Percentiles rank a stretch among this genome's conserved stretches.
phyloP scores from a whole-genome alignment of 352 stramenopile species.

The Globisporangium spinosum region DNA sequence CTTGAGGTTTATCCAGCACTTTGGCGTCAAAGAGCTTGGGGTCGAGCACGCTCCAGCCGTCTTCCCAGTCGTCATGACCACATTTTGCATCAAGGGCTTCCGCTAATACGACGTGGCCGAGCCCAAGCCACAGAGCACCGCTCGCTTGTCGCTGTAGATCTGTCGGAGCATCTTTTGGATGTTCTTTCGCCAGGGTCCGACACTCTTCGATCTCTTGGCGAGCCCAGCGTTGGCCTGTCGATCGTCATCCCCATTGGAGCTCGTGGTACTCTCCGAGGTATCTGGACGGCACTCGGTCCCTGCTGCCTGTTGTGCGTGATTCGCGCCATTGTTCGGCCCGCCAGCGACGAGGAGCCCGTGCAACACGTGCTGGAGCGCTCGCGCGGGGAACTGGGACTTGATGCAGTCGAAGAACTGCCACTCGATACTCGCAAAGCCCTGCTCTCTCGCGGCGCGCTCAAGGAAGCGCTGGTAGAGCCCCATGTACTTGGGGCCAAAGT shows the following conservation, averaged over 20 bases:
- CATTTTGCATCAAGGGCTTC: constrained; percentile 21
- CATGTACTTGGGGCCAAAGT: constrained; percentile 39
- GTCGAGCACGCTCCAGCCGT: constrained; percentile 25
- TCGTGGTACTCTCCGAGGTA: constrained; percentile 8
- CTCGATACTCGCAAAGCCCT: constrained; percentile 23
- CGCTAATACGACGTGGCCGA: constrained; percentile 31
- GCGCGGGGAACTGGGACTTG: constrained; percentile 31
- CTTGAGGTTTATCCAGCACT: neutral
- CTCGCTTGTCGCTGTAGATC: constrained; percentile 24
- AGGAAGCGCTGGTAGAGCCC: constrained; percentile 38
- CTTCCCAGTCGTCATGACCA: constrained; percentile 18
- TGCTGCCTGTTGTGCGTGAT: neutral
- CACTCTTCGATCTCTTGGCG: neutral
- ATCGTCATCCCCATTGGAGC: neutral
- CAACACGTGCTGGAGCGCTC: constrained; percentile 23
- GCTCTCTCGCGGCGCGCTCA: constrained; percentile 24
- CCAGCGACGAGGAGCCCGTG: constrained; percentile 35
- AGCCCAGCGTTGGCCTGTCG: neutral
- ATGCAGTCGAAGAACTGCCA: constrained; percentile 40
- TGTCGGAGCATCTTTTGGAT: constrained; percentile 27
- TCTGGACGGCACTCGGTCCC: neutral
- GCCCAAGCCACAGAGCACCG: constrained; percentile 22
- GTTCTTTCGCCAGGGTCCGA: constrained; percentile 18
- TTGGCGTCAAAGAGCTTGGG: constrained; percentile 13
- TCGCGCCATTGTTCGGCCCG: constrained; percentile 22